These are phyloP conservation scores for Thraustochytrium sp. DNA, from an alignment of 352 stramenopile species.

Conservation along the genomic window DNA sequence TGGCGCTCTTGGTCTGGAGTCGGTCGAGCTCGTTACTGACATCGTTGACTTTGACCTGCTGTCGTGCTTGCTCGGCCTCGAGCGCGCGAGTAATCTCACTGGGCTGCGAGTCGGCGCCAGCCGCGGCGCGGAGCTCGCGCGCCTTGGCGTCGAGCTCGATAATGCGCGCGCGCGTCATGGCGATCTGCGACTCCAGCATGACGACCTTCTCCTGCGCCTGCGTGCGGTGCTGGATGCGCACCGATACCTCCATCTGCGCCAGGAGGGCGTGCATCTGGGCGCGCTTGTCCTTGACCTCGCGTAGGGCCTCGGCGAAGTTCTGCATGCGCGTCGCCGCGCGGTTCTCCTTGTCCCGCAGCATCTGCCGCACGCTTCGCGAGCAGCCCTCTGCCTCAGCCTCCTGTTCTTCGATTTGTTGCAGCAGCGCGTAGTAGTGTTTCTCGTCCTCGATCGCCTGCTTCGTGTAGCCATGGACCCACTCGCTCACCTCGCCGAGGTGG, in stretches of 20 bases:
- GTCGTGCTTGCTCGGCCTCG: neutral
- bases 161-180: neutral
- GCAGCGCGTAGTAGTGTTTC: neutral
- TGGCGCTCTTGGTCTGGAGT: neutral
- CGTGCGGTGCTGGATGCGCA: neutral
- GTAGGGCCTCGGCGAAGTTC: neutral
- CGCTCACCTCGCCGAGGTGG: neutral
- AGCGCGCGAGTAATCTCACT: neutral
- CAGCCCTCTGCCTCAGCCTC: constrained; percentile 10
- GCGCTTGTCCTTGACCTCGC: neutral
- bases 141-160: neutral
- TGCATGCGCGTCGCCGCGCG: neutral
- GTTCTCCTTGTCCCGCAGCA: constrained; percentile 26
- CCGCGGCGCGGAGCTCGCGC: no score
- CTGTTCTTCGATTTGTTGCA: constrained; percentile 28
- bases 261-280: neutral
- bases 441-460: constrained; percentile 31
- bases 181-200: constrained; percentile 3
- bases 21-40: neutral
- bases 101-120: neutral
- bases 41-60: neutral
- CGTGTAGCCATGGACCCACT: neutral
- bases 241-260: neutral
- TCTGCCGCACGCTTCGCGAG: neutral
- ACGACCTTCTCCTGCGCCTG: neutral